These are phyloP conservation scores for Amaranthus hypochondriacus DNA, from an alignment of 148 eudicot species.

Conservation along the genomic window DNA sequence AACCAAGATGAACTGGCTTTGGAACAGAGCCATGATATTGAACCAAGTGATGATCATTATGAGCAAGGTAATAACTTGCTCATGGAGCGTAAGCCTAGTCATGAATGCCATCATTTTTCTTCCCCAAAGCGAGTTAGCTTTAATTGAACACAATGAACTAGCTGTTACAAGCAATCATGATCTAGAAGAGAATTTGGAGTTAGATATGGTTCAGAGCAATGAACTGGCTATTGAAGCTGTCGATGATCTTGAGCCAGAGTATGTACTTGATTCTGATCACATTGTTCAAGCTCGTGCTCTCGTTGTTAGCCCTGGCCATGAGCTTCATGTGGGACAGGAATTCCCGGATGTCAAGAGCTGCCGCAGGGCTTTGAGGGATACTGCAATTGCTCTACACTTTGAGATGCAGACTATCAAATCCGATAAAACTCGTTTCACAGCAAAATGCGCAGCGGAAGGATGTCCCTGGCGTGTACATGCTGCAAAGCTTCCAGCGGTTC, in stretches of 20 bases:
- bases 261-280: slow-evolving; percentile 19
- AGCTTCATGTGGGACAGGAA: slow-evolving; percentile 54
- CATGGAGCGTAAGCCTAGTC: slow-evolving; percentile 25
- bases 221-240: slow-evolving; percentile 37
- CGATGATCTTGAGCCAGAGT: slow-evolving; percentile 28
- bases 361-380: slow-evolving; percentile 52
- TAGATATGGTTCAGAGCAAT: slow-evolving; percentile 33
- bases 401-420: slow-evolving; percentile 58
- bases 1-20: slow-evolving; percentile 31
- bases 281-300: slow-evolving; percentile 45
- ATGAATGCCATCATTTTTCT: slow-evolving; percentile 27
- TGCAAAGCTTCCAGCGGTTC: slow-evolving; percentile 50
- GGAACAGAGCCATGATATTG: slow-evolving; percentile 25
- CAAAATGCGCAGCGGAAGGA: slow-evolving; percentile 50
- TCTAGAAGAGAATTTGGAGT: slow-evolving; percentile 37
- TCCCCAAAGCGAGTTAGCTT: slow-evolving; percentile 29
- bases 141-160: slow-evolving; percentile 26
- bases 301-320: slow-evolving; percentile 33
- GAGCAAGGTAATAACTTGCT: slow-evolving; percentile 33
- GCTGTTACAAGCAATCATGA: slow-evolving; percentile 35
- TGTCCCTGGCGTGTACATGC: slow-evolving; percentile 68
- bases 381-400: slow-evolving; percentile 57
- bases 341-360: slow-evolving; percentile 54
- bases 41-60: slow-evolving; percentile 22
- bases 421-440: slow-evolving; percentile 58